Evolutionary conservation across 2,329 filamentous ascomycete species (phyloP).

Genomic region (Alternaria gansuensis): DNA sequence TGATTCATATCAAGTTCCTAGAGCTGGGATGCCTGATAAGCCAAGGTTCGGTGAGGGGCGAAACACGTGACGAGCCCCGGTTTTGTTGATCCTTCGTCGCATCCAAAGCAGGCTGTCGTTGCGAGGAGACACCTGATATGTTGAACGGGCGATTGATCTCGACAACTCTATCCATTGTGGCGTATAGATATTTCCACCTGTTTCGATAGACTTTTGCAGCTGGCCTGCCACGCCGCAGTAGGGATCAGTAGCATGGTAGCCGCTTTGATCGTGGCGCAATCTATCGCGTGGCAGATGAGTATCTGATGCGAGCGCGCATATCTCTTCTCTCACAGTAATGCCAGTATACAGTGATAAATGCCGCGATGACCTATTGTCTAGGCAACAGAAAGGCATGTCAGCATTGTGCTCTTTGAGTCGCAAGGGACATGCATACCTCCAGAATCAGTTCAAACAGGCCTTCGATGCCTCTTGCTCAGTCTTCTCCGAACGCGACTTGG

Average conservation of each 20-base stretch:
- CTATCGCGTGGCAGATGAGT: too few species aligned
- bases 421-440: slow-evolving; percentile 2
- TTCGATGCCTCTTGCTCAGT: slow-evolving; percentile 35
- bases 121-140: background rate
- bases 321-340: background rate
- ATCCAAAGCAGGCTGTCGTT: background rate
- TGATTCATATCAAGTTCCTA: background rate
- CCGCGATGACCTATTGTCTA: background rate
- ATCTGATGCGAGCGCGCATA: background rate
- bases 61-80: background rate
- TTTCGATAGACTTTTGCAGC: background rate
- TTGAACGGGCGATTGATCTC: background rate
- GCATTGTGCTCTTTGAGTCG: background rate
- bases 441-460: slow-evolving; percentile 18
- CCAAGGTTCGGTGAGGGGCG: slow-evolving; percentile 1
- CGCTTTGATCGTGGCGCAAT: background rate
- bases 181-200: background rate
- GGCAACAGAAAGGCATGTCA: background rate
- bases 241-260: background rate
- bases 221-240: background rate
- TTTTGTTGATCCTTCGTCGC: slow-evolving; percentile 1
- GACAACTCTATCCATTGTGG: background rate
- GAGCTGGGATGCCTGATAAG: background rate
- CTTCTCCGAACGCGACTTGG: slow-evolving; percentile 20
- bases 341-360: background rate